phyloP scores from a whole-genome alignment of 2,329 filamentous ascomycete species.

The Sordariomycetes sp. region DNA sequence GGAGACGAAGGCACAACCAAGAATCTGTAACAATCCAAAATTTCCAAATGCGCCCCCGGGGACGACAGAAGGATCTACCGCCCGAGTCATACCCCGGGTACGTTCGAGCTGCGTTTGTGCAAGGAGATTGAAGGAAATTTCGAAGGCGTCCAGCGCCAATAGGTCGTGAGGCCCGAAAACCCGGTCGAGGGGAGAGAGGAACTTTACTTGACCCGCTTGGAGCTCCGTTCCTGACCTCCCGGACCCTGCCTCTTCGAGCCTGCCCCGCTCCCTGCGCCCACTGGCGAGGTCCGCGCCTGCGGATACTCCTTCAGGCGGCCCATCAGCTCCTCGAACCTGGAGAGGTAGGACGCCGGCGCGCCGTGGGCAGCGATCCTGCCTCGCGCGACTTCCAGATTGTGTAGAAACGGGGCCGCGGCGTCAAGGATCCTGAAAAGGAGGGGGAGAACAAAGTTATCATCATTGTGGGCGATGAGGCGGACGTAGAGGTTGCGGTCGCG shows the following conservation, averaged over 20 bases:
- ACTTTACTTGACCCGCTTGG: slow-evolving; percentile 7
- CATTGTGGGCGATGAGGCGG: slow-evolving; percentile 32
- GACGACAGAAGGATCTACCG: background rate
- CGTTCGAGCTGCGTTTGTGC: background rate
- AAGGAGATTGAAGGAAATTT: background rate
- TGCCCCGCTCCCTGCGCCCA: slow-evolving; percentile 7
- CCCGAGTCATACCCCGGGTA: background rate
- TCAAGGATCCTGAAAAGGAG: slow-evolving; percentile 31
- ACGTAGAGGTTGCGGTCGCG: slow-evolving; percentile 35
- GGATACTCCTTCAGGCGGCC: slow-evolving; percentile 14
- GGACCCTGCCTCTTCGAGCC: slow-evolving; percentile 20
- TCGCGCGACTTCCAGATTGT: slow-evolving; percentile 21
- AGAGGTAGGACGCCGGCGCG: slow-evolving; percentile 22
- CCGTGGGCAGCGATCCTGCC: slow-evolving; percentile 21
- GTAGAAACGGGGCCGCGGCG: slow-evolving; percentile 29
- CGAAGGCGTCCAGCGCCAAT: background rate
- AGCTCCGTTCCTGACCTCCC: slow-evolving; percentile 13
- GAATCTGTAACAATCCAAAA: too few relatives aligned
- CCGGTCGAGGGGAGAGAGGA: background rate
- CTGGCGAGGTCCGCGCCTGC: slow-evolving; percentile 10
- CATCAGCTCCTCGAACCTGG: slow-evolving; percentile 21
- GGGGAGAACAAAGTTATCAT: slow-evolving; percentile 32
- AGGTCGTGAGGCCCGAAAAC: background rate
- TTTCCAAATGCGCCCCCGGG: background rate
- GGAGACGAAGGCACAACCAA: background rate